Conservation (phyloP, 345 rosid genomes). For the Salix udensis region DNA sequence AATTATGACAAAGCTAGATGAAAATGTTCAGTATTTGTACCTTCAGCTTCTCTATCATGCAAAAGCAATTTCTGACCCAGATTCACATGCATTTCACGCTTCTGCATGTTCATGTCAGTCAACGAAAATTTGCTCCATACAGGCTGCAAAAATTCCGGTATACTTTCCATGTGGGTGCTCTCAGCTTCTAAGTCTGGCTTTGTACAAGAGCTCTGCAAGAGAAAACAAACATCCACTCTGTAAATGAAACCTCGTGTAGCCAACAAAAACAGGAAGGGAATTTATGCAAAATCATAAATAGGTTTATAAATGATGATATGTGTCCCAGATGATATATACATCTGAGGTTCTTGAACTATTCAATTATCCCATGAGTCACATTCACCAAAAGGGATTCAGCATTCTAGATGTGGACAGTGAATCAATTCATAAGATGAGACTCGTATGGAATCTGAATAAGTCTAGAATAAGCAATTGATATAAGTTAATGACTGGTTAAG, state of each 20-base stretch:
- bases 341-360: constrained; percentile 4
- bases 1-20: constrained; percentile 5
- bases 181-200: constrained; percentile 32
- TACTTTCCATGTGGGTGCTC: constrained; percentile 35
- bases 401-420: not conserved
- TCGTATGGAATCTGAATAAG: not conserved
- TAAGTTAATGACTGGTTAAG: not conserved
- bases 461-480: not conserved
- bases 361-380: not conserved
- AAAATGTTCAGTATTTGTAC: constrained; percentile 24
- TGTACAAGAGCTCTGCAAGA: constrained; percentile 33
- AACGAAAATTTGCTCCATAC: constrained; percentile 17
- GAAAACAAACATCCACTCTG: constrained; percentile 27
- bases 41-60: constrained; percentile 34
- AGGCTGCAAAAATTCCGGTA: constrained; percentile 24
- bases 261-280: constrained; percentile 18
- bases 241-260: constrained; percentile 28
- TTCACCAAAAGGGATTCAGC: not conserved
- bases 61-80: constrained; percentile 20
- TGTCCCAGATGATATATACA: constrained; percentile 3
- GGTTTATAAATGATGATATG: constrained; percentile 1
- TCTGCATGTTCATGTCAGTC: constrained; percentile 23
- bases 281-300: constrained; percentile 16
- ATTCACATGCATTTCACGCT: constrained; percentile 14
- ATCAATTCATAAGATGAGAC: not conserved